Evolutionary conservation across 2,329 filamentous ascomycete species (phyloP), one percentile per base, ranked within the genome.

Genomic region (Aspergillus melleus): DNA sequence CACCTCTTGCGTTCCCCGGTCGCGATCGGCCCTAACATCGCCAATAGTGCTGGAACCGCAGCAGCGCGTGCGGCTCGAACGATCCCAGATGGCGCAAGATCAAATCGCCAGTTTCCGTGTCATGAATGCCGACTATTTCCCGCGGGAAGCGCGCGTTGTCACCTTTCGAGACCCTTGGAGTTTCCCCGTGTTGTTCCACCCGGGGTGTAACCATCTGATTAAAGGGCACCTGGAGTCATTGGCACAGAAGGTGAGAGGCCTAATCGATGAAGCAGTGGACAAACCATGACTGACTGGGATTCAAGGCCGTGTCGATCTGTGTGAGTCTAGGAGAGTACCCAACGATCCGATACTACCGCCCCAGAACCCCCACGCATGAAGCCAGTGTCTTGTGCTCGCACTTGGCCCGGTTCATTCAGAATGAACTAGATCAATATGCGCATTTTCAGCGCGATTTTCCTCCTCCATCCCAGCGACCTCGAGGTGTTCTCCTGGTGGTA

Each of bases 81-180:
- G 84, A 49, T 91, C 87, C 49, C 83, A 85, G 49, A 82, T 84
- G 63, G 86, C 89, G 32, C 84, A 89, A 62, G 86, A 91, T 66
- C 86, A 90, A 70, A 91, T 96, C 62, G 87, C 86, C n/a, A 86
- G 88, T 57, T 92, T 93, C 72, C 88, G 89, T 61, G 91, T 92
- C 4, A 81, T 98, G 57, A 91, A 93, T 55, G 86, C 96, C 73
- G 90, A 97, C 75, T 99, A 89, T 75, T 94, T 88, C 72, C 93
- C 95, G 6, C 87, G 92, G 70, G 95, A 99, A 79, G 95, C 93
- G 6, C 91, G 96, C 69, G 80, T 99, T 46, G 83, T 97, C 68
- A 96, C 92, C 0, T 97, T 99, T 70, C 84, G 90, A 72, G 94
- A 99, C 73, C 94, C 95, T 1, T 96, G 90, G 88, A 98, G 94